Base-by-base conservation (phyloP, 352 stramenopile species). In the Pythium vanterpoolii region DNA sequence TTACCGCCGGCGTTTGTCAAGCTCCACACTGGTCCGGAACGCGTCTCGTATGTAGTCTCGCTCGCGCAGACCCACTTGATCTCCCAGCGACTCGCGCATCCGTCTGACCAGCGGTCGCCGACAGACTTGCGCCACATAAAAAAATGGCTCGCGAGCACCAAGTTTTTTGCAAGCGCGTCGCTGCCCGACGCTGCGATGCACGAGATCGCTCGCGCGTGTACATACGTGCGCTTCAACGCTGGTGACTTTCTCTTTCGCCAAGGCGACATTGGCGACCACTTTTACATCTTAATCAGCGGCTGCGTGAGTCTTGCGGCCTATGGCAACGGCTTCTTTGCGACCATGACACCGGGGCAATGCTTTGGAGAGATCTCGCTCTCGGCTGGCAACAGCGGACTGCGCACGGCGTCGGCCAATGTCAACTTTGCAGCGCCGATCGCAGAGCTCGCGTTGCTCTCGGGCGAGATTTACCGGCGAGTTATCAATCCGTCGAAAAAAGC, bases 291-390 rank as follows among this genome's bases (percentile, higher is more conserved):
- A 36, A 74, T 92, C 49, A 85, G 68, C 28, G 82, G 82, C 19
- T 80, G 73, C 46, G 66, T 92, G 9, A 76, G 70, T 16, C 68
- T 92, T 27, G 76, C 82, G n/a, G 79, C 77, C 0, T 88, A 79
- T 47, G 77, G 76, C 52, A 84, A 77, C 33, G 82, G 82, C 16
- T 81, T 78, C 63, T 90, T 92, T 52, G 66, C 76, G 8, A 89
- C 78, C 19, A 77, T 92, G 69, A 81, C 70, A 1, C 76, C 77
- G 0, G 82, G 82, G 1, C 64, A 66, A 27, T 88, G 79, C 56
- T 92, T 92, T 48, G 82, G 82, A 5, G 82, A 92, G 54, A 79
- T 92, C 54, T 87, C 78, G 48, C 65, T 92, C 24, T 81, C 89
- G 23, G 73, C 83, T 46, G 68, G 72, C 0, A 57, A 69, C 14